Base-by-base conservation (phyloP, 2,329 filamentous ascomycete genomes). In the Didymella arachidicola region DNA sequence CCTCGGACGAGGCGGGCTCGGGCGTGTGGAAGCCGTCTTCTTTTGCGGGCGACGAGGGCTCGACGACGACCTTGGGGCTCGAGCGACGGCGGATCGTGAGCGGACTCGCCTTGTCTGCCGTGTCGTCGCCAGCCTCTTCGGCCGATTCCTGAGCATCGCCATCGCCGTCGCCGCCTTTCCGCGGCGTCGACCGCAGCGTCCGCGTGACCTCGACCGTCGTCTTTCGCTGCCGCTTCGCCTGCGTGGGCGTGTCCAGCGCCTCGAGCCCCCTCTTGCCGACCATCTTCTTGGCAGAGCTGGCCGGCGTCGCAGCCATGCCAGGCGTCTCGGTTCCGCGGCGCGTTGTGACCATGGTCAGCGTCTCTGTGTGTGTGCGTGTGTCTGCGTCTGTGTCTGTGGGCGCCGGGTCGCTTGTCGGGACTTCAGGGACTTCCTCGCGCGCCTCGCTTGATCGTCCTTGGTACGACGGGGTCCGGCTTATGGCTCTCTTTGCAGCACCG, bases 331-430 rank as follows among this genome's bases (percentile, higher is more conserved):
- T 70, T 12, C 72, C 74, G 59, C 71, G 66, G 56, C 73, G 69
- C 27, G 73, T 76, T 6, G 72, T 74, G 50, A 77, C 74, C 74
- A 77, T 77, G 38, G 62, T 62, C 48, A 61, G 55, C 14, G 59
- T 26, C 47, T 64, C 56, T 42, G 42, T 27, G 38, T 22, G 22
- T 22, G 22, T 22, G 22, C 22, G 22, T 22, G 22, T 22, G 6
- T 19, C 7, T 4, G 46, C 26, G 45, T 32, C 44, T n/a, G 61
- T 45, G 46, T 41, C 18, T 39, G 38, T 38, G 34, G 34, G 36
- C 36, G 36, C 36, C n/a, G 36, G 36, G 36, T 57, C 46, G 44
- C 46, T 63, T 43, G 49, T 65, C 22, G 63, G 59, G 45, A 60
- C 44, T 4, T 61, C 52, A 18, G 66, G 60, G 43, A 58, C 54